Evolutionary conservation across 192 early-diverging fungal genomes (phyloP).

Genomic region (Diversispora eburnea): DNA sequence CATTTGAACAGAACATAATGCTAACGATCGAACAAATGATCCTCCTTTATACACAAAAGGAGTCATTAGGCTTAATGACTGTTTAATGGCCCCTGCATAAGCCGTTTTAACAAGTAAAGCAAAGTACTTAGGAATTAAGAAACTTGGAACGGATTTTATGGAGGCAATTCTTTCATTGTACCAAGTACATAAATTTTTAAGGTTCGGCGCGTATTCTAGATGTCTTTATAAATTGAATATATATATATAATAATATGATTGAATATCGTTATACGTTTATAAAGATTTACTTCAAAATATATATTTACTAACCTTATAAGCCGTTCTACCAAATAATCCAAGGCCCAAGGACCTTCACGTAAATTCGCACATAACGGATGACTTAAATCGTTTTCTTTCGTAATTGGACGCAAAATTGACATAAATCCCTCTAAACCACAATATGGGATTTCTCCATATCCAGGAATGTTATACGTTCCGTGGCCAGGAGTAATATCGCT

Average conservation of each 20-base stretch:
- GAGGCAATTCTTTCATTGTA: conserved; percentile 63
- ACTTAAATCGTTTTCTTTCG: conserved; percentile 85
- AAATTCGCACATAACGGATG: conserved; percentile 89
- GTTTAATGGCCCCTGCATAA: conserved; percentile 64
- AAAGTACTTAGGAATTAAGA: conserved; percentile 93
- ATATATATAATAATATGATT: not conserved
- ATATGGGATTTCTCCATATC: conserved; percentile 77
- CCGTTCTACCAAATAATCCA: conserved; percentile 81
- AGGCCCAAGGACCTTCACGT: conserved; percentile 85
- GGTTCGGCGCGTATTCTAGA: conserved; percentile 30
- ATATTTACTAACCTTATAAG: conserved; percentile 51
- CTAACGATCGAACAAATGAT: conserved; percentile 66
- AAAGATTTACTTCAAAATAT: no score
- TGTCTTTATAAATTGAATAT: conserved; percentile 22
- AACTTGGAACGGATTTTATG: conserved; percentile 73
- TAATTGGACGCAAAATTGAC: conserved; percentile 74
- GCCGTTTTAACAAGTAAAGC: conserved; percentile 74
- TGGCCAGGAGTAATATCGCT: conserved; percentile 70
- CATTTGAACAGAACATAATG: conserved; percentile 82
- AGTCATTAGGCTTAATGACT: conserved; percentile 60
- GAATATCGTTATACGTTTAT: not conserved
- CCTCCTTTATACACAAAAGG: conserved; percentile 53
- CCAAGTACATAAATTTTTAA: conserved; percentile 65
- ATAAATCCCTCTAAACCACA: conserved; percentile 93
- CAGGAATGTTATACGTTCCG: conserved; percentile 85